Percentiles rank a stretch among this genome's conserved stretches.
These are phyloP conservation scores for Sugiyamaella qingdaonensis DNA, from an alignment of 805 yeast genomes.

Conservation along the genomic window DNA sequence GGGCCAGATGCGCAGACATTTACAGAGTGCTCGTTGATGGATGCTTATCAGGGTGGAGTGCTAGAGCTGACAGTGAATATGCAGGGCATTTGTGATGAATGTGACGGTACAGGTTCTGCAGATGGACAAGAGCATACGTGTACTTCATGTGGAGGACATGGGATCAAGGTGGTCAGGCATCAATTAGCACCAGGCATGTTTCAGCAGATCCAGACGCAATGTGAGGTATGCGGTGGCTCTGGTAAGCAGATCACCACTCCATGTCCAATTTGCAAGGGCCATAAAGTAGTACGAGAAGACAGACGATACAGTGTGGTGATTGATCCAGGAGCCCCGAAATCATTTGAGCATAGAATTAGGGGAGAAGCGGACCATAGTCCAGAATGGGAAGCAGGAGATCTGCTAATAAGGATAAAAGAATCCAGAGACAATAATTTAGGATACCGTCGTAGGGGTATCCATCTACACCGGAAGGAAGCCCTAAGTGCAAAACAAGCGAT, in stretches of 20 bases:
- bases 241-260: conserved; percentile 63
- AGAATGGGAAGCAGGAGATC: conserved; percentile 76
- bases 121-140: conserved; percentile 72
- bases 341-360: conserved; percentile 50
- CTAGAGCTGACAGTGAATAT: conserved; percentile 58
- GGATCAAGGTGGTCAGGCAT: conserved; percentile 57
- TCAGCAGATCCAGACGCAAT: conserved; percentile 74
- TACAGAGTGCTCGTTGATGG: conserved; percentile 54
- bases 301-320: conserved; percentile 60
- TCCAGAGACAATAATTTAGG: conserved; percentile 61
- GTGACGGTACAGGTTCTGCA: conserved; percentile 81
- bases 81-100: conserved; percentile 70
- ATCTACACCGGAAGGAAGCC: conserved; percentile 78
- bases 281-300: conserved; percentile 51
- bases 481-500: conserved; percentile 68
- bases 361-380: conserved; percentile 87
- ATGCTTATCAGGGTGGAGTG: conserved; percentile 66
- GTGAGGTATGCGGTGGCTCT: conserved; percentile 75
- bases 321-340: conserved; percentile 66
- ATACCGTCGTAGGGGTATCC: conserved; percentile 70
- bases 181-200: conserved; percentile 89
- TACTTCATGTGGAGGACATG: conserved; percentile 68
- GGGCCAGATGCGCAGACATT: conserved; percentile 62
- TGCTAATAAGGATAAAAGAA: conserved; percentile 61
- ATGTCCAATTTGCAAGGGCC: conserved; percentile 71